Evolutionary conservation across 176 grass and related monocot genomes (phyloP), one percentile per base, ranked within the genome.

Genomic region (Luzula sylvatica): DNA sequence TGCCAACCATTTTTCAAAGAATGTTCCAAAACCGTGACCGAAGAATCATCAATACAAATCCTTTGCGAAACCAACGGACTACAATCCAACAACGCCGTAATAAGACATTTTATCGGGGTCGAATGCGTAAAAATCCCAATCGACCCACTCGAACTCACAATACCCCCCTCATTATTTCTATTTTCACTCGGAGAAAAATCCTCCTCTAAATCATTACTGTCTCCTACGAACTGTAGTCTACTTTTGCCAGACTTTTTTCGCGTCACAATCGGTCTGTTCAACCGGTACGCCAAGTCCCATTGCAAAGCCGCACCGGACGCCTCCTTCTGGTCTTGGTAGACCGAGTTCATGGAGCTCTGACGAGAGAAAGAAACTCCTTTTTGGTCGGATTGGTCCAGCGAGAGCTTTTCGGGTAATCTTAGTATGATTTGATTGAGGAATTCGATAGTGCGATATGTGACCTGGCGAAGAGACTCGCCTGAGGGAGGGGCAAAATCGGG

Each of bases 171-270:
- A 13, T 71, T 54, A 65, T 69, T 58, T 35, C 40, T 68, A 45
- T 67, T 47, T 61, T 77, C 86, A 60, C 75, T 84, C 9, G 72
- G 64, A 22, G 80, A 84, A 50, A 71, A 90, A 13, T 92, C 81
- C 48, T 92, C 87, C 27, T 92, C 76, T 0, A 70, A 27, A 11
- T 92, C 81, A 51, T 81, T 84, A 61, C 58, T 61, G 11, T 92
- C 87, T 14, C 58, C 77, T 17, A 86, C 87, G 68, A 92, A 81
- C 53, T 92, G 87, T 58, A 92, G 87, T 40, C 87, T 55, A 17
- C 87, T 92, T 58, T 92, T 92, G 28, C 87, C 87, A 20, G 76
- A 92, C 67, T 85, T 92, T 50, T 86, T 92, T 55, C 73, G 70
- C 66, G 81, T 80, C 11, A 81, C 23, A 50, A 76, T 50, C 13